Evolutionary conservation across 495 filamentous ascomycete genomes (phyloP).

Genomic region (Neurospora sp.): DNA sequence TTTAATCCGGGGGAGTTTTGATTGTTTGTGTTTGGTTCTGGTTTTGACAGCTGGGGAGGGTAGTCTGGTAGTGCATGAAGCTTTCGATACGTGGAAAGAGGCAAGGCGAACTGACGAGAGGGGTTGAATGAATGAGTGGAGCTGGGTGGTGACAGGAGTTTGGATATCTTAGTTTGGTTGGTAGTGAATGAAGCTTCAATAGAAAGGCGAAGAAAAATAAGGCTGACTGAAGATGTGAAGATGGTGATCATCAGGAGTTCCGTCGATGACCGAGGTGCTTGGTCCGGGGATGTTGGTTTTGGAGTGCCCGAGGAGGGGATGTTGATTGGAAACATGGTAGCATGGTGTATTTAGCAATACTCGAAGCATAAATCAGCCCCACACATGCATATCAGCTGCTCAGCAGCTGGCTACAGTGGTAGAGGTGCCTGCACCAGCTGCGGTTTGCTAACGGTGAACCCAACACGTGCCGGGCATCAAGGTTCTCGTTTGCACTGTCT

Average conservation of each 20-base stretch:
- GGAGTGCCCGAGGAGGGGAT: neutral
- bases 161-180: neutral
- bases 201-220: neutral
- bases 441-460: neutral
- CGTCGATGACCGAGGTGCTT: neutral
- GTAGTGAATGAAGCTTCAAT: neutral
- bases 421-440: neutral
- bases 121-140: neutral
- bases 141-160: neutral
- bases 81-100: no score
- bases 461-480: neutral
- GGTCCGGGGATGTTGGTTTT: neutral
- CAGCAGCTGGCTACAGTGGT: neutral
- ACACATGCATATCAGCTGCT: neutral
- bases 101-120: no score
- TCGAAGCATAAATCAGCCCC: neutral
- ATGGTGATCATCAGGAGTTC: neutral
- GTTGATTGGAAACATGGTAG: neutral
- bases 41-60: no score
- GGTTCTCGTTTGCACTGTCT: neutral
- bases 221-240: neutral
- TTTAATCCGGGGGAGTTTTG: conserved; percentile 34
- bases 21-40: neutral
- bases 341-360: neutral
- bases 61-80: no score